Evolutionary conservation across 2,329 filamentous ascomycete species (phyloP).

Genomic region (Ascomycota sp.): DNA sequence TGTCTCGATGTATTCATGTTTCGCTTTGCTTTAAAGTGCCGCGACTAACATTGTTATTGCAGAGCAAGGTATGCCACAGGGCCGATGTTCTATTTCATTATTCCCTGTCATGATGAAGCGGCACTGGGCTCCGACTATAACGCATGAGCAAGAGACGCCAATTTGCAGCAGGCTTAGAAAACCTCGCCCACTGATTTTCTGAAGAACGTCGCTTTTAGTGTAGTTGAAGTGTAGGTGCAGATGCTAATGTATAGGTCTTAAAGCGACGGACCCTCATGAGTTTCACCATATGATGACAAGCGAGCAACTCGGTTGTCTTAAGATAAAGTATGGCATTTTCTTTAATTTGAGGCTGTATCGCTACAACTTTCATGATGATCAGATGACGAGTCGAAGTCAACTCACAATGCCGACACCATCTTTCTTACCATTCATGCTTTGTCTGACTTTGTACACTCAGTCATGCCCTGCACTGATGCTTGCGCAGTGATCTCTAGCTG

Average conservation of each 20-base stretch:
- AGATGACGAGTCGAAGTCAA: conserved; percentile 68
- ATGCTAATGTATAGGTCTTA: background rate
- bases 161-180: conserved; percentile 98
- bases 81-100: no score
- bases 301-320: no score
- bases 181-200: conserved; percentile 83
- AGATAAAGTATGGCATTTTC: background rate
- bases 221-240: background rate
- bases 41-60: conserved; percentile 11
- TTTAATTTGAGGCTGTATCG: background rate
- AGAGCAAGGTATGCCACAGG: conserved; percentile 12
- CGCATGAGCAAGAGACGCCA: conserved; percentile 67
- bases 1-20: conserved; percentile 2
- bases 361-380: conserved; percentile 9
- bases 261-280: no score
- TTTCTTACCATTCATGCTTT: conserved; percentile 56
- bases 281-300: no score
- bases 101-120: conserved; percentile 49
- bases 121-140: conserved; percentile 86
- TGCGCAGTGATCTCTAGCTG: background rate
- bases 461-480: no score
- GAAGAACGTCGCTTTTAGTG: background rate
- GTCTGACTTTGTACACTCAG: conserved; percentile 16
- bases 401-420: conserved; percentile 49
- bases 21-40: conserved; percentile 1